Conservation (phyloP, 177 flowering plant species). For the Telopea speciosissima region DNA sequence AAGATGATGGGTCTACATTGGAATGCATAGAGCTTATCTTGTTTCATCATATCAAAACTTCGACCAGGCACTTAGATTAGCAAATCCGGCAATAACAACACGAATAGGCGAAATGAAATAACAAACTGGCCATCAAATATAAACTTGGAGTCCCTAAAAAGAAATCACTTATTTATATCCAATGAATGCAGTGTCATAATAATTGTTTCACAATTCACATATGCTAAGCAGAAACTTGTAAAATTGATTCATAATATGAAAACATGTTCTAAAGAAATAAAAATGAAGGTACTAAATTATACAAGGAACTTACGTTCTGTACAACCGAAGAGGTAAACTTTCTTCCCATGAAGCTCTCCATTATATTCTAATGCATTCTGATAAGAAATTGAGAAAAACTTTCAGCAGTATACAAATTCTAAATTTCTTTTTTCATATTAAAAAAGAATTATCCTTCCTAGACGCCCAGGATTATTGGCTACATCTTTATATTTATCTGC, state of each 20-base stretch:
- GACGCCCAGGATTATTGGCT: not conserved
- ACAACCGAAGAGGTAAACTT: slow-evolving; percentile 81
- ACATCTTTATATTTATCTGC: not conserved
- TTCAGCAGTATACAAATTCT: too few species aligned
- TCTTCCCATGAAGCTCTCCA: slow-evolving; percentile 59
- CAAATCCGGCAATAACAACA: too few species aligned
- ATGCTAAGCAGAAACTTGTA: not conserved
- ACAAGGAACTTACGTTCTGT: slow-evolving; percentile 72
- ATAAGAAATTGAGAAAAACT: too few species aligned
- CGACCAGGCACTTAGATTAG: too few species aligned
- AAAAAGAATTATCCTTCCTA: too few species aligned
- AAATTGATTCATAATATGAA: not conserved
- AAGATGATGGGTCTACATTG: too few species aligned
- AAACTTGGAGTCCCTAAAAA: not conserved
- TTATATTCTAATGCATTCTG: too few species aligned
- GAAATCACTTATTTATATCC: not conserved
- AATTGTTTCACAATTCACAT: not conserved
- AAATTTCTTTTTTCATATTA: too few species aligned
- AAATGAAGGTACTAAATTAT: not conserved
- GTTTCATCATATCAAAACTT: too few species aligned
- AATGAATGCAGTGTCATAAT: not conserved
- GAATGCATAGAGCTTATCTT: too few species aligned
- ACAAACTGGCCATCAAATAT: not conserved
- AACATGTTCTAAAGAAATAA: not conserved
- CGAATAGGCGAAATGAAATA: too few species aligned